A percentile compares a stretch with the other conserved stretches of the same genome.
Evolutionary conservation across 805 yeast genomes (phyloP).

Genomic region (Geotrichum ghanense): DNA sequence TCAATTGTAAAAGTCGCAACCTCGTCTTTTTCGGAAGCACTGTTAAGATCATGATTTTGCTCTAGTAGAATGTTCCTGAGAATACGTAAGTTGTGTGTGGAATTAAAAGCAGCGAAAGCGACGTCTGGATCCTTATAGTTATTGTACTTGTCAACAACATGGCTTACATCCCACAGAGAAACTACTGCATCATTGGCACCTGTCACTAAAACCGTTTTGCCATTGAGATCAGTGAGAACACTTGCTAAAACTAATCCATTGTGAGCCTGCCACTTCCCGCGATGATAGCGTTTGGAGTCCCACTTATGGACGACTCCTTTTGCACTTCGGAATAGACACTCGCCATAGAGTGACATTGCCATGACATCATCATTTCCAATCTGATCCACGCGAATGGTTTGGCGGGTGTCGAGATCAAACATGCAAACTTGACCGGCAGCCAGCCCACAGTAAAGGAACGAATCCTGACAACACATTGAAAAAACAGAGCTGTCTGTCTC

Average conservation of each 20-base stretch:
- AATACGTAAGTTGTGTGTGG: slow-evolving; percentile 2
- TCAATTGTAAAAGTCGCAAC: slow-evolving; percentile 38
- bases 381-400: slow-evolving; percentile 33
- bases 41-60: background rate
- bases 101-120: background rate
- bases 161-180: slow-evolving; percentile 55
- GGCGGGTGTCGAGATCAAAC: slow-evolving; percentile 81
- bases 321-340: slow-evolving; percentile 54
- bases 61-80: background rate
- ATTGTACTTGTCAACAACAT: slow-evolving; percentile 12
- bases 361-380: slow-evolving; percentile 39
- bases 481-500: slow-evolving; percentile 62
- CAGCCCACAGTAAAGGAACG: slow-evolving; percentile 76
- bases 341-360: slow-evolving; percentile 44
- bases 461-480: slow-evolving; percentile 48
- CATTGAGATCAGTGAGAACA: slow-evolving; percentile 32
- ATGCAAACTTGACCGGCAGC: slow-evolving; percentile 64
- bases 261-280: slow-evolving; percentile 40
- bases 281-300: slow-evolving; percentile 36
- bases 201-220: slow-evolving; percentile 40
- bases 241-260: slow-evolving; percentile 49
- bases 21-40: slow-evolving; percentile 3
- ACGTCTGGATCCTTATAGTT: background rate
- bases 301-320: slow-evolving; percentile 39
- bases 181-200: slow-evolving; percentile 65